Base-by-base conservation (phyloP, 2,329 filamentous ascomycete genomes). In the Neophaeococcomyces mojaviensis region DNA sequence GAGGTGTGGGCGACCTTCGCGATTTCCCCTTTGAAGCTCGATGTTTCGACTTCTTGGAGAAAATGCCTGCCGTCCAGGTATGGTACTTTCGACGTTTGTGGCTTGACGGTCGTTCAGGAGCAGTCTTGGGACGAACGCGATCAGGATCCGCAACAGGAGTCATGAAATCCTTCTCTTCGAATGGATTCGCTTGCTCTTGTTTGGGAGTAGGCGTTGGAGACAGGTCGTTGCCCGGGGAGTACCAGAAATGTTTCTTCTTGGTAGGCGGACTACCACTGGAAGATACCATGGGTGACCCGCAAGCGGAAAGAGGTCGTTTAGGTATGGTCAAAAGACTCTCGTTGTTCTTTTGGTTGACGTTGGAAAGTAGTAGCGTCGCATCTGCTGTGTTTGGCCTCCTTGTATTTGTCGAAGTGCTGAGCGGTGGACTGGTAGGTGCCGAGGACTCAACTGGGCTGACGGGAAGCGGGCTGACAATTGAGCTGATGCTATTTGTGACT, bases 401-500 rank as follows among this genome's bases (percentile, higher is more conserved):
- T 47, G 58, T 61, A 2, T 57, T 28, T 32, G 26, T 54, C 44
- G 28, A 20, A 3, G 48, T 19, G 9, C 16, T 5, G 15, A 31
- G 16, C 10, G 26, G 39, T 28, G 28, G 26, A 24, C 35, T 37
- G 19, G 26, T 49, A 28, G 42, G 52, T 36, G 43, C 43, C 24
- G 26, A 52, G 3, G 50, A 36, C 19, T 48, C 53, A n/a, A 53
- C 52, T 15, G 65, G 56, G 13, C 67, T 63, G 8, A 64, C 62
- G 9, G 72, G 74, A 10, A 74, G 75, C 9, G 73, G 61, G 41
- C 84, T 86, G 3, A 52, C 54, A 19, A 90, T 72, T 0, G 86
- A 94, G 3, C 85, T 88, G 38, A 92, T 80, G 63, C 86, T 94
- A 47, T 83, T 84, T 20, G 84, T 84, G 28, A 86, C 74, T 1